Conservation (phyloP, 352 stramenopile species). For the Globisporangium barbulae region DNA sequence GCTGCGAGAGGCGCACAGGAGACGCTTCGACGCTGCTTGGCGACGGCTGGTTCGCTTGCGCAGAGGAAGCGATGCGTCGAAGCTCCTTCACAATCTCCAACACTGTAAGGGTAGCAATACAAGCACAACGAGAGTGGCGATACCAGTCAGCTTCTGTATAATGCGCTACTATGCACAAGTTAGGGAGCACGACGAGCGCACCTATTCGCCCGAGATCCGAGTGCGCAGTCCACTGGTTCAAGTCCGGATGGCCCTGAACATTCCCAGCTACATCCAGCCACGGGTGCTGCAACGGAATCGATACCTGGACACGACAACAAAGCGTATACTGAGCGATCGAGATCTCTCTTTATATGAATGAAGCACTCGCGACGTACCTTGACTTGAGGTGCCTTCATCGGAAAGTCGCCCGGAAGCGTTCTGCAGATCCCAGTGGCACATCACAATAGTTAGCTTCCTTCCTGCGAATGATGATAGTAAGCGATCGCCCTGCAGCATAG, state of each 20-base stretch:
- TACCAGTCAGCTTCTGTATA: background rate
- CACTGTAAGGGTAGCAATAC: constrained; percentile 24
- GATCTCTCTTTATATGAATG: background rate
- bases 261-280: constrained; percentile 72
- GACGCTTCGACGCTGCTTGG: constrained; percentile 5
- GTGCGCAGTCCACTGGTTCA: constrained; percentile 81
- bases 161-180: background rate
- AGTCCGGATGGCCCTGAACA: constrained; percentile 63
- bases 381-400: constrained; percentile 57
- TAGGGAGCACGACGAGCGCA: constrained; percentile 8
- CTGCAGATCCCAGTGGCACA: constrained; percentile 23
- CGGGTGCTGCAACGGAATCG: constrained; percentile 66
- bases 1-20: constrained; percentile 7
- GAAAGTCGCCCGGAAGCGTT: constrained; percentile 70
- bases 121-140: background rate
- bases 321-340: background rate
- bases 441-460: background rate
- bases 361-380: constrained; percentile 29
- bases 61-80: constrained; percentile 21
- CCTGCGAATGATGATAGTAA: background rate
- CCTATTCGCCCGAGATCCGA: constrained; percentile 79
- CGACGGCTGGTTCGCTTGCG: constrained; percentile 3
- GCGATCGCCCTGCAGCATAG: background rate
- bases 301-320: constrained; percentile 30
- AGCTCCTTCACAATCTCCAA: constrained; percentile 69